These are phyloP conservation scores for Dioscorea alata DNA, from an alignment of 106 monocot genomes.

Conservation along the genomic window DNA sequence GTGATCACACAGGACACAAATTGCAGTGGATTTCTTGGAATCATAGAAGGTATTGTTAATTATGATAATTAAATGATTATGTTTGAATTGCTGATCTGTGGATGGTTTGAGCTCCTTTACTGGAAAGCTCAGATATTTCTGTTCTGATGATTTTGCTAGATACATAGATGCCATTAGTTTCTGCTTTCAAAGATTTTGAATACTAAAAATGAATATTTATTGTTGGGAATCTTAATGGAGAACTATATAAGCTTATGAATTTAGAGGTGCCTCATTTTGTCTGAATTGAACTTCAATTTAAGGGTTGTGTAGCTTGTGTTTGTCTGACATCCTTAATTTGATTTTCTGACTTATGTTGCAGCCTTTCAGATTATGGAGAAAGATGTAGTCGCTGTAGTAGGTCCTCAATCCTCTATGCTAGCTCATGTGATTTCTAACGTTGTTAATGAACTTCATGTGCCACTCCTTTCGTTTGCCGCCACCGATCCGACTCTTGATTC, in stretches of 20 bases:
- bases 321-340: no score
- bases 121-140: no score
- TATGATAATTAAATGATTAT: no score
- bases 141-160: no score
- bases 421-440: constrained; percentile 38
- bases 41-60: constrained; percentile 21
- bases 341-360: background rate
- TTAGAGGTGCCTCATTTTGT: no score
- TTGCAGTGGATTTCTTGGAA: constrained; percentile 41
- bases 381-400: constrained; percentile 35
- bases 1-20: constrained; percentile 23
- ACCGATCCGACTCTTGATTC: constrained; percentile 41
- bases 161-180: no score
- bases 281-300: no score
- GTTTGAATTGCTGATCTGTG: background rate
- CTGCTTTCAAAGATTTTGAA: no score
- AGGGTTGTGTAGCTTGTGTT: no score
- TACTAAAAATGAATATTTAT: no score
- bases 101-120: background rate
- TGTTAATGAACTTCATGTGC: constrained; percentile 33
- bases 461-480: constrained; percentile 39
- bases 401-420: constrained; percentile 39
- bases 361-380: constrained; percentile 37
- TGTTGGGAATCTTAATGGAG: no score
- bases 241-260: no score